These are phyloP conservation scores for Hibiscus mutabilis DNA, from an alignment of 345 rosid genomes.

Conservation along the genomic window DNA sequence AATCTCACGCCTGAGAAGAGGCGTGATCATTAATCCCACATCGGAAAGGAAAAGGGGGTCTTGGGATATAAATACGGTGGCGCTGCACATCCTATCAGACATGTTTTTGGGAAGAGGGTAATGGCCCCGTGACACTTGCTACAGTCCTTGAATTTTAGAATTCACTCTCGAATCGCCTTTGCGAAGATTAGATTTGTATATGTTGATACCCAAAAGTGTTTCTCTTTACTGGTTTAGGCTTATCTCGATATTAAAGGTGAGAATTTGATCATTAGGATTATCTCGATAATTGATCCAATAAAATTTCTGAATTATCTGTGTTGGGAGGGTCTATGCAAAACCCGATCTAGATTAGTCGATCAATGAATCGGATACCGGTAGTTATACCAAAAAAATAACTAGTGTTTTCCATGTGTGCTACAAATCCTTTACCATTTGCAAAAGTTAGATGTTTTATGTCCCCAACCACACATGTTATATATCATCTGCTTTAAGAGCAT, in stretches of 20 bases:
- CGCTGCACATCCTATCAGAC: no score
- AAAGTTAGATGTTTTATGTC: constrained; percentile 20
- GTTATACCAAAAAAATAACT: constrained; percentile 6
- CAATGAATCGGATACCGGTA: no score
- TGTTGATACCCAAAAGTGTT: not conserved
- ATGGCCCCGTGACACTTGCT: no score
- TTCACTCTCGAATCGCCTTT: not conserved
- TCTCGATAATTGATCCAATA: not conserved
- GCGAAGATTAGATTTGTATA: not conserved
- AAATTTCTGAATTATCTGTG: not conserved
- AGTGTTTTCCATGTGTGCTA: constrained; percentile 26
- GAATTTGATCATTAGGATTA: not conserved
- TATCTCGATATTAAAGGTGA: not conserved
- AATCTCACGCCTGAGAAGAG: no score
- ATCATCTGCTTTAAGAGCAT: constrained; percentile 52
- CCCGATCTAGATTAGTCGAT: no score
- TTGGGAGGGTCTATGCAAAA: no score
- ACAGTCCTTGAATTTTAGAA: not conserved
- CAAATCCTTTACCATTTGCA: constrained; percentile 25
- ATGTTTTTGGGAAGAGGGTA: no score
- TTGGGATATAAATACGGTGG: no score
- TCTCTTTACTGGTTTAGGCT: not conserved
- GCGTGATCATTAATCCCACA: no score
- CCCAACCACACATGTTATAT: constrained; percentile 45
- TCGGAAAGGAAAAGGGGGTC: no score